Conservation (phyloP, 2,329 filamentous ascomycete genomes). For the Exophiala alcalophila region DNA sequence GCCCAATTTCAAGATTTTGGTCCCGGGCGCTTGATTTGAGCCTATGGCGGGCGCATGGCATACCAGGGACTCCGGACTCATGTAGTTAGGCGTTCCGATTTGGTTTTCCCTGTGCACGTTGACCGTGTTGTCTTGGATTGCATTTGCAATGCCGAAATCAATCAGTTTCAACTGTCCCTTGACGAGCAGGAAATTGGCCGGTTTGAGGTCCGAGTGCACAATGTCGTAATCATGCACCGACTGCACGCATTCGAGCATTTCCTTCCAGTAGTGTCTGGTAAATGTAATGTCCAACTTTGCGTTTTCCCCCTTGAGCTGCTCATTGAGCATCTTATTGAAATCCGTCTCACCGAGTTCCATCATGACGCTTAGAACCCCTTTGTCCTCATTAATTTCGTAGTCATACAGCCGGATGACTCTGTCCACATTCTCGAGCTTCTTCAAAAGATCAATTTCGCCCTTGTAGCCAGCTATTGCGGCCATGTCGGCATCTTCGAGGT, state of each 20-base stretch:
- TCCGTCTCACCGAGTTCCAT: constrained; percentile 98
- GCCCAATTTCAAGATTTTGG: constrained; percentile 87
- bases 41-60: constrained; percentile 71
- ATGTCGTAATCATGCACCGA: constrained; percentile 87
- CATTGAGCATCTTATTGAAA: constrained; percentile 77
- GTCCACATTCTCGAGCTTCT: constrained; percentile 77
- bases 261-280: constrained; percentile 97
- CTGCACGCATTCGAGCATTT: constrained; percentile 95
- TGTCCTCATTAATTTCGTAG: constrained; percentile 89
- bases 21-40: constrained; percentile 38
- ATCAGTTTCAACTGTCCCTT: constrained; percentile 90
- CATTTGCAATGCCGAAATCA: constrained; percentile 97
- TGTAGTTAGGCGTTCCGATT: constrained; percentile 96
- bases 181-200: constrained; percentile 92
- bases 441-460: constrained; percentile 89
- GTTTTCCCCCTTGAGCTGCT: constrained; percentile 67
- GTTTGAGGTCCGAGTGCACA: constrained; percentile 95
- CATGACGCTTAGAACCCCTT: constrained; percentile 81
- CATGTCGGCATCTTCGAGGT: constrained; percentile 85
- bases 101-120: constrained; percentile 96
- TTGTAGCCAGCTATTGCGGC: constrained; percentile 80
- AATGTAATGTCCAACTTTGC: constrained; percentile 82
- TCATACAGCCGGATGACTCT: constrained; percentile 88
- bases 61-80: constrained; percentile 91
- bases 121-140: constrained; percentile 94